Conservation (phyloP, 805 yeast genomes). For the Nakazawaea ambrosiae region DNA sequence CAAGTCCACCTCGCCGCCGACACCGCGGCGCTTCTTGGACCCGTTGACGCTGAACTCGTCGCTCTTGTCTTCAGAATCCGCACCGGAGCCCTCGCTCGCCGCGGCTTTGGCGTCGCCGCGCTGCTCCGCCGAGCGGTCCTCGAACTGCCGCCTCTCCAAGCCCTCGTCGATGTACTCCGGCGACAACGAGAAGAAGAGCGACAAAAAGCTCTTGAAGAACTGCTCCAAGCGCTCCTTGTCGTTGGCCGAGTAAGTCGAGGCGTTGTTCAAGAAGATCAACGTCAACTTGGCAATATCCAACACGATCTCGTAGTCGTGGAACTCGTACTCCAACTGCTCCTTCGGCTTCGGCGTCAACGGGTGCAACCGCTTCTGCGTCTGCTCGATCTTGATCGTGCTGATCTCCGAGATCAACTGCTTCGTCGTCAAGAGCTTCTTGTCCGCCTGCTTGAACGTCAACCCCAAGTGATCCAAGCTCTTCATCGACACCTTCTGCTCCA, state of each 20-base stretch:
- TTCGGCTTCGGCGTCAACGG: constrained; percentile 87
- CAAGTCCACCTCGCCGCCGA: constrained; percentile 47
- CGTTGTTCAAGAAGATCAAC: constrained; percentile 56
- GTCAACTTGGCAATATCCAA: constrained; percentile 68
- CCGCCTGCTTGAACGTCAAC: constrained; percentile 92
- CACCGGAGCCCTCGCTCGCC: constrained; percentile 16
- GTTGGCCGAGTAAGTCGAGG: constrained; percentile 67
- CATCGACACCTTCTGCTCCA: constrained; percentile 90
- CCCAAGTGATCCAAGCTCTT: constrained; percentile 95
- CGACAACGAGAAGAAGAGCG: constrained; percentile 63
- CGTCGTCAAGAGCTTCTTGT: constrained; percentile 83
- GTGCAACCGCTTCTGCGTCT: constrained; percentile 75
- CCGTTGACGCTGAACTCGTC: constrained; percentile 15
- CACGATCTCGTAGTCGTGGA: constrained; percentile 61
- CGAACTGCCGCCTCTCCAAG: constrained; percentile 22
- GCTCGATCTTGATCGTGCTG: constrained; percentile 87
- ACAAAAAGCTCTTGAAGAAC: constrained; percentile 63
- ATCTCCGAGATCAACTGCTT: constrained; percentile 88
- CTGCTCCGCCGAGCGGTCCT: neutral
- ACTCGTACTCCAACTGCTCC: constrained; percentile 50
- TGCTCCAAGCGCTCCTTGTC: constrained; percentile 75
- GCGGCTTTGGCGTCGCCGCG: constrained; percentile 18
- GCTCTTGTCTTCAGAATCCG: constrained; percentile 13
- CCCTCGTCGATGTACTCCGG: constrained; percentile 38
- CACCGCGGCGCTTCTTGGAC: constrained; percentile 37